Conservation (phyloP, 768 basidiomycete species). For the Kwoniella newhampshirensis region DNA sequence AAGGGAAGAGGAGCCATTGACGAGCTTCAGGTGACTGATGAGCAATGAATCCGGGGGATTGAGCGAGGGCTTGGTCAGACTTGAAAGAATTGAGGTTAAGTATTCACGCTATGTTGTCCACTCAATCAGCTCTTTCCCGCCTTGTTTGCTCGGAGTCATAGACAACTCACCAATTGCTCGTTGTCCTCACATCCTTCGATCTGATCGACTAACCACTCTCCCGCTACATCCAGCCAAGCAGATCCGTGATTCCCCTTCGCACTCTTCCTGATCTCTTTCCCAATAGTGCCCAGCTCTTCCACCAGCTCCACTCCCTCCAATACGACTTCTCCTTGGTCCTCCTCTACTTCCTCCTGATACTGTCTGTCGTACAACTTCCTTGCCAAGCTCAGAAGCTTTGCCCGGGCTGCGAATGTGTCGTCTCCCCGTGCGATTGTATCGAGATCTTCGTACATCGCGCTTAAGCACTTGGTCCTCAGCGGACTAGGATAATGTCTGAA, state of each 20-base stretch:
- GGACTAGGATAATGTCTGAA: constrained; percentile 51
- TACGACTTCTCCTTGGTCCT: constrained; percentile 44
- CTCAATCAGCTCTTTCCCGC: constrained; percentile 7
- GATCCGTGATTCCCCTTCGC: constrained; percentile 21
- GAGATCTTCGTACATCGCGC: constrained; percentile 43
- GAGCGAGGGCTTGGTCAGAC: constrained; percentile 35
- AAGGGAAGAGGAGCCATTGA: constrained; percentile 45
- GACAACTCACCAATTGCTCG: constrained; percentile 47
- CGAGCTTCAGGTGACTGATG: constrained; percentile 28
- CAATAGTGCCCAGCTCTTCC: constrained; percentile 59
- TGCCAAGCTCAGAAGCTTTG: constrained; percentile 38
- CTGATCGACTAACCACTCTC: constrained; percentile 60
- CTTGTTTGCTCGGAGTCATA: no score
- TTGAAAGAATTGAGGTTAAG: constrained; percentile 52
- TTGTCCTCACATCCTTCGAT: constrained; percentile 53
- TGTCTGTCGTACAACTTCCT: constrained; percentile 45
- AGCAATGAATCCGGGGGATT: constrained; percentile 39
- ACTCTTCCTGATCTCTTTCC: constrained; percentile 59
- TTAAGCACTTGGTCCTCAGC: constrained; percentile 36
- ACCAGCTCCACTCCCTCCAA: constrained; percentile 60
- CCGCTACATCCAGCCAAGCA: constrained; percentile 52
- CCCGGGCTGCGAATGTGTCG: constrained; percentile 18
- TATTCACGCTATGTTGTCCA: constrained; percentile 59
- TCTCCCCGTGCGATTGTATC: constrained; percentile 1
- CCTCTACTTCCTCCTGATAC: constrained; percentile 36